A percentile compares a stretch with the other conserved stretches of the same genome.
phyloP scores from a whole-genome alignment of 1,284 basidiomycete genomes.

The Puccinia triticina region DNA sequence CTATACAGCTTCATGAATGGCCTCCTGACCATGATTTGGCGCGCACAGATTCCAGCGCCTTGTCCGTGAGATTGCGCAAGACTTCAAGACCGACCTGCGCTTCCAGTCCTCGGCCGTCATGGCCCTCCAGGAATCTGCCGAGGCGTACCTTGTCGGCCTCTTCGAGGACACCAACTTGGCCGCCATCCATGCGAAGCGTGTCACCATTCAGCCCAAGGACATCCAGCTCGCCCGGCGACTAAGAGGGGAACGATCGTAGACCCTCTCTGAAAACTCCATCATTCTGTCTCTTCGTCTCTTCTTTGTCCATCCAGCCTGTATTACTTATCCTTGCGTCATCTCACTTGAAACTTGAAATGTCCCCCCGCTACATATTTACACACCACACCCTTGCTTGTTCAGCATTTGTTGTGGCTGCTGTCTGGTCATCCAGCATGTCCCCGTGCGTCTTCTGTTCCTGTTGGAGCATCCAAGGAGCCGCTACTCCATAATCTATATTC shows the following conservation, averaged over 20 bases:
- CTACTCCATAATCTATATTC: too few relatives aligned
- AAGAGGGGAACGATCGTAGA: conserved; percentile 71
- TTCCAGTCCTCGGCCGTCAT: conserved; percentile 77
- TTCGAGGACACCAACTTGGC: conserved; percentile 65
- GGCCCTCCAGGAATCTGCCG: conserved; percentile 83
- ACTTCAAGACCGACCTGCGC: conserved; percentile 68
- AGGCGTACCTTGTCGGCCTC: conserved; percentile 66
- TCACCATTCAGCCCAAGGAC: conserved; percentile 68
- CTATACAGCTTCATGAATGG: too few relatives aligned
- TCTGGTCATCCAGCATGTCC: too few relatives aligned
- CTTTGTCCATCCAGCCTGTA: not conserved
- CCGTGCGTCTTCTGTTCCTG: too few relatives aligned
- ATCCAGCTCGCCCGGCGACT: conserved; percentile 76
- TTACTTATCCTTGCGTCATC: too few relatives aligned
- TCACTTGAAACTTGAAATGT: too few relatives aligned
- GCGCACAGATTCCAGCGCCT: conserved; percentile 57
- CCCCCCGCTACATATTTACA: too few relatives aligned
- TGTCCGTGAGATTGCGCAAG: conserved; percentile 60
- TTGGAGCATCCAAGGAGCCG: too few relatives aligned
- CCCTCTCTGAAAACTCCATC: not conserved
- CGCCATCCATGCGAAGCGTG: conserved; percentile 65
- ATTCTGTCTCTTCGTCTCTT: not conserved
- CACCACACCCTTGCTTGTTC: too few relatives aligned
- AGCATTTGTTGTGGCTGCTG: too few relatives aligned
- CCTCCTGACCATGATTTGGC: too few relatives aligned